Evolutionary conservation across 176 grass and related monocot genomes (phyloP), one percentile per base, ranked within the genome.

Genomic region (Triticum timopheevii): DNA sequence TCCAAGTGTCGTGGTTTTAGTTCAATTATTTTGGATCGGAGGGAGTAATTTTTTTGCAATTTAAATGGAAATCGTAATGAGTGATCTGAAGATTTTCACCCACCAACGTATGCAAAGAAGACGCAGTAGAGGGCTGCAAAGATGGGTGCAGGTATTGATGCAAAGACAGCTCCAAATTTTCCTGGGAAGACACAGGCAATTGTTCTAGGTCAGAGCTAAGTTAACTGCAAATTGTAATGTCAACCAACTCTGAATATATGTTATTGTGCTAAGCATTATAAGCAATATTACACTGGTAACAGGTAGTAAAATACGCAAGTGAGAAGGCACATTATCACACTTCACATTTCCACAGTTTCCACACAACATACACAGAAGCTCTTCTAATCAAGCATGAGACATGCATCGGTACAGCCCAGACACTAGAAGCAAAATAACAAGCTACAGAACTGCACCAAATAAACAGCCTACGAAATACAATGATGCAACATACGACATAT

Each of bases 51-150:
- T 45, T 45, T 45, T 45, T 45, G 44, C 44, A 45, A 4, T 56
- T 59, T 56, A 62, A 50, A 44, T 76, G 25, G 33, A 71, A 44
- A 56, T 1, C 11, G 10, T 3, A 61, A 30, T 28, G 67, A 80
- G 52, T 42, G 61, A 23, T 58, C 12, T 19, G 22, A 54, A 83
- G 65, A 38, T 71, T 63, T 89, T 25, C 13, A 92, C 97, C 16
- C 72, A 99, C 97, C 97, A 79, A 96, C 92, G 81, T 99, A 99
- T 82, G 94, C 97, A 87, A 99, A 99, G 92, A 99, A 99, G 64
- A 99, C 78, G n/a, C 97, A 99, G 65, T 99, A 99, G 4, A 99
- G 80, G 72, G 97, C 97, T 77, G 94, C 94, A 70, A 99, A 93
- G 75, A 99, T 99, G 23, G 97, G 94, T 72, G 94, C 84, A 24